These are phyloP conservation scores for Ilyonectria mors-panacis DNA, from an alignment of 2,329 filamentous ascomycete species.

Conservation along the genomic window DNA sequence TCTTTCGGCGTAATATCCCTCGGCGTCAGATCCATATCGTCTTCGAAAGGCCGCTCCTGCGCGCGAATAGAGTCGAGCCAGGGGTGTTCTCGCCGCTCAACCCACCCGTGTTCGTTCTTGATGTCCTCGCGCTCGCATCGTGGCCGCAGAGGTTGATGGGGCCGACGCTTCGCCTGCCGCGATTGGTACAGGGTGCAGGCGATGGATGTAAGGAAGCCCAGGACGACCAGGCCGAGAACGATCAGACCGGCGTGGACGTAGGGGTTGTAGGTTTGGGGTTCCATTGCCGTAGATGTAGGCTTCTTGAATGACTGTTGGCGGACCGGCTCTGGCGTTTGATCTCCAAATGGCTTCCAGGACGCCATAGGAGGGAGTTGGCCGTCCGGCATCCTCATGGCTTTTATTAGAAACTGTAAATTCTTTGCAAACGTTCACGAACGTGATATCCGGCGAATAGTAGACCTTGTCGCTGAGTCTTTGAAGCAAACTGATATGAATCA, in stretches of 20 bases:
- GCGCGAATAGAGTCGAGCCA: slow-evolving; percentile 18
- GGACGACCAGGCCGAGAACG: slow-evolving; percentile 13
- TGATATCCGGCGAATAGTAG: neutral
- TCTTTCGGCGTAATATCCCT: too few species aligned
- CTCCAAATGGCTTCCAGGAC: neutral
- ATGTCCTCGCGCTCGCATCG: neutral
- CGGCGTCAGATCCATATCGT: neutral
- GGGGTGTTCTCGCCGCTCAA: neutral
- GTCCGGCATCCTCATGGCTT: neutral
- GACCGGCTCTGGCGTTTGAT: neutral
- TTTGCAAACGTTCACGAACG: neutral
- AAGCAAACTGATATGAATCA: neutral
- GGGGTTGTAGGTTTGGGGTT: slow-evolving; percentile 6
- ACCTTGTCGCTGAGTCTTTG: neutral
- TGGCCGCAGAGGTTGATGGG: neutral
- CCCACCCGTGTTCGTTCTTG: neutral
- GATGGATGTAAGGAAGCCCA: slow-evolving; percentile 18
- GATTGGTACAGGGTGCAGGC: neutral
- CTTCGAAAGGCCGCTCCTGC: neutral
- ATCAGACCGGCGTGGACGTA: slow-evolving; percentile 6
- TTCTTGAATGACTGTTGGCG: neutral
- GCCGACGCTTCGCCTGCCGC: neutral
- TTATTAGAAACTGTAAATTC: neutral
- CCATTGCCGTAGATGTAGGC: neutral
- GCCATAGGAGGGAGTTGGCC: neutral